phyloP scores from a whole-genome alignment of 352 stramenopile species.

The Phytophthora kernoviae region DNA sequence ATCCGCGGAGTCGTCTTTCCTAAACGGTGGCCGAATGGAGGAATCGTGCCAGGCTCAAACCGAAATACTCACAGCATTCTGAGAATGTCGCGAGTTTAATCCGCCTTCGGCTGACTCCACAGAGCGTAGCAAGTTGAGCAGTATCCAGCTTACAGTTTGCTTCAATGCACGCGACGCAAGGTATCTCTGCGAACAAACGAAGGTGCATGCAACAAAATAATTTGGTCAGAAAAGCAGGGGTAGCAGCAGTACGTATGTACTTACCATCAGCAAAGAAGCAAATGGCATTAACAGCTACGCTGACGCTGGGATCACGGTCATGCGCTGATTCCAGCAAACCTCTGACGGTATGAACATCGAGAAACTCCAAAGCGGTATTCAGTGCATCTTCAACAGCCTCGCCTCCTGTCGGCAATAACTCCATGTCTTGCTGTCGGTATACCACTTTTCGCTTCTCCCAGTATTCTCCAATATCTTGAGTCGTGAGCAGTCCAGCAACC shows the following conservation, averaged over 20 bases:
- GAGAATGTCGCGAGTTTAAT: slow-evolving; percentile 67
- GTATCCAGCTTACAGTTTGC: slow-evolving; percentile 67
- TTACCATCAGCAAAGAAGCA: slow-evolving; percentile 77
- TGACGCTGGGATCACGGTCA: slow-evolving; percentile 8
- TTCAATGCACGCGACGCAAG: slow-evolving; percentile 64
- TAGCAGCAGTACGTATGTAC: slow-evolving; percentile 1
- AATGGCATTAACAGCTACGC: slow-evolving; percentile 69
- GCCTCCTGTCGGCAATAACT: background rate
- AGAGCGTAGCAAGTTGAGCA: slow-evolving; percentile 49
- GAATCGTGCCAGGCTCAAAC: slow-evolving; percentile 69
- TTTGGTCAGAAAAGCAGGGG: background rate
- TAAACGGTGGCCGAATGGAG: slow-evolving; percentile 56
- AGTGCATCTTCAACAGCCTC: slow-evolving; percentile 2
- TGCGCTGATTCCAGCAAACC: slow-evolving; percentile 34
- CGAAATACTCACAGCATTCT: slow-evolving; percentile 66
- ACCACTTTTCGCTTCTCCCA: slow-evolving; percentile 37
- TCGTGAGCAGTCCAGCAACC: slow-evolving; percentile 31
- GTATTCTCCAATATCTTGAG: slow-evolving; percentile 34
- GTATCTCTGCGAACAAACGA: slow-evolving; percentile 41
- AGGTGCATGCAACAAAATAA: slow-evolving; percentile 3
- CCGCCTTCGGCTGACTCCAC: slow-evolving; percentile 58
- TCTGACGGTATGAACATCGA: slow-evolving; percentile 40
- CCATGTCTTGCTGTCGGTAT: slow-evolving; percentile 18
- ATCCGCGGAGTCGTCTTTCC: slow-evolving; percentile 11
- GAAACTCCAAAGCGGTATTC: slow-evolving; percentile 37